Percentiles rank a stretch among this genome's conserved stretches.
Evolutionary conservation across 345 rosid genomes (phyloP).

Genomic region (Salix exigua): DNA sequence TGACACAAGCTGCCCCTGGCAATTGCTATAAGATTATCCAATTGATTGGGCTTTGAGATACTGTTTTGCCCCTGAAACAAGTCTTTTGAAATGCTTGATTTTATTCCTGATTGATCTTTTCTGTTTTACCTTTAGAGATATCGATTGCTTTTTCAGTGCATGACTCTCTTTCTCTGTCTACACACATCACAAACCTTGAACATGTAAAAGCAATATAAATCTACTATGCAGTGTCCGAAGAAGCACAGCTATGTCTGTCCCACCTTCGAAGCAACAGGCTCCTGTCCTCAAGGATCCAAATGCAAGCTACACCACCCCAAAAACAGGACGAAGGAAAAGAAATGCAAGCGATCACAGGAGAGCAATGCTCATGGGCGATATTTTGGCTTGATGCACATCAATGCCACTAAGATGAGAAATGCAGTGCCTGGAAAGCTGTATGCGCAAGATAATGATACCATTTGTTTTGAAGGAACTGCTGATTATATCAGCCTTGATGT

Average conservation of each 20-base stretch:
- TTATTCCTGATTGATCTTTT: too few relatives aligned
- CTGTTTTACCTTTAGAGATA: not conserved
- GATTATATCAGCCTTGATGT: constrained; percentile 55
- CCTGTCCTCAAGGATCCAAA: constrained; percentile 71
- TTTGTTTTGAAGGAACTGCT: constrained; percentile 27
- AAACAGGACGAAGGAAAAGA: constrained; percentile 52
- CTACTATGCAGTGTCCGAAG: constrained; percentile 84
- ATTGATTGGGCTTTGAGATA: not conserved
- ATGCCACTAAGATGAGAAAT: constrained; percentile 30
- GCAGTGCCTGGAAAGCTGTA: constrained; percentile 25
- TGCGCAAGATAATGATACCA: constrained; percentile 18
- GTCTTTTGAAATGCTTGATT: too few relatives aligned
- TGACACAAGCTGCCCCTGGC: not conserved
- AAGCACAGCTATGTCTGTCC: constrained; percentile 93
- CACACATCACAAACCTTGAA: constrained; percentile 15
- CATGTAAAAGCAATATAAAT: constrained; percentile 34
- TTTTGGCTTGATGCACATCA: constrained; percentile 42
- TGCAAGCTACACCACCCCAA: constrained; percentile 96
- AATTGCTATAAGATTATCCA: not conserved
- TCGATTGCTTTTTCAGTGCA: not conserved
- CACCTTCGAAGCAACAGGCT: constrained; percentile 63
- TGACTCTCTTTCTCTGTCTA: not conserved
- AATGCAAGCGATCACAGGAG: constrained; percentile 49
- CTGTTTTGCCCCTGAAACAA: not conserved
- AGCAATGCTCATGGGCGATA: constrained; percentile 57